These are phyloP conservation scores for Excoecaria agallocha DNA, from an alignment of 345 rosid genomes.

Conservation along the genomic window DNA sequence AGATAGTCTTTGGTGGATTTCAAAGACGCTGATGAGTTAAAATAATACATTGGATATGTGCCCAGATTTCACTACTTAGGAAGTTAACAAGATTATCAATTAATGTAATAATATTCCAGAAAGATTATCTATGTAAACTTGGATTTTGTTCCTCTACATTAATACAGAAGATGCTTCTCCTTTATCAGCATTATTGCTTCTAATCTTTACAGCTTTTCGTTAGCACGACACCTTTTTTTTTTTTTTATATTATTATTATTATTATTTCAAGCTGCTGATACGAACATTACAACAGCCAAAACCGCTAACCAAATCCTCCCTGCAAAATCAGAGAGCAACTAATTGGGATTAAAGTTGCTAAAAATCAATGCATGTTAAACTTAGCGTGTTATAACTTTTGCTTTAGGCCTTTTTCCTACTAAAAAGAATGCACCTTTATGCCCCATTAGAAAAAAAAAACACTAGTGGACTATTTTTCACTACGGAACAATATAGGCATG, in stretches of 20 bases:
- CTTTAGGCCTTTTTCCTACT: neutral
- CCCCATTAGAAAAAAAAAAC: conserved; percentile 16
- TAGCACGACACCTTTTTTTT: neutral
- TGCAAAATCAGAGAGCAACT: conserved; percentile 14
- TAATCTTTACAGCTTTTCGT: neutral
- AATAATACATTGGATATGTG: neutral
- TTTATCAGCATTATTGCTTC: neutral
- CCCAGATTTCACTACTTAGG: neutral
- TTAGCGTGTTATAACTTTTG: neutral
- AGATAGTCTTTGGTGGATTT: neutral
- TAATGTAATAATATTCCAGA: neutral
- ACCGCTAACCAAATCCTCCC: conserved; percentile 29
- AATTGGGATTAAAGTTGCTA: neutral
- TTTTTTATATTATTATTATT: neutral
- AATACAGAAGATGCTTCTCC: neutral
- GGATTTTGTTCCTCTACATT: neutral
- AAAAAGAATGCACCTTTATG: neutral
- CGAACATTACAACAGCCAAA: conserved; percentile 11
- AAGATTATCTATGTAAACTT: no score
- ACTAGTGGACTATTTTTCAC: conserved; percentile 19
- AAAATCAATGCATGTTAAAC: neutral
- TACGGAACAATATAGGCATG: neutral
- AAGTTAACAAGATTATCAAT: neutral
- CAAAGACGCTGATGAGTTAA: neutral
- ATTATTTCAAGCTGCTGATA: neutral